These are phyloP conservation scores for Psilocybe sp. DNA, from an alignment of 768 basidiomycete genomes.

Conservation along the genomic window DNA sequence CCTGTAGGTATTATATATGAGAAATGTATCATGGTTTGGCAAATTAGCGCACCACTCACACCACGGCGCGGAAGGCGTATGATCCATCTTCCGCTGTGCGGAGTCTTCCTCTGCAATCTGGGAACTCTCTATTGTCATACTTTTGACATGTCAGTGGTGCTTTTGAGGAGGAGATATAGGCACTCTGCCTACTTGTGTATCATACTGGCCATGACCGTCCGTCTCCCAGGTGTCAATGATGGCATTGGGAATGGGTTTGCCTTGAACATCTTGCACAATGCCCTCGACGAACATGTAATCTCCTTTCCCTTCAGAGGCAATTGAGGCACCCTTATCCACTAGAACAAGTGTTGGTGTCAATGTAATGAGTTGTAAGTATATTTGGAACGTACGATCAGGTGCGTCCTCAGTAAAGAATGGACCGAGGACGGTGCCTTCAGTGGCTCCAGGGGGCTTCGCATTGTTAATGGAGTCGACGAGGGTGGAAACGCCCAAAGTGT, in stretches of 20 bases:
- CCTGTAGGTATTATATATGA: constrained; percentile 15
- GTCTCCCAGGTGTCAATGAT: constrained; percentile 85
- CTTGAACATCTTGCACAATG: constrained; percentile 57
- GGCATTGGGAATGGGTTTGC: constrained; percentile 62
- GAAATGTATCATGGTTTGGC: neutral
- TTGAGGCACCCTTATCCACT: constrained; percentile 72
- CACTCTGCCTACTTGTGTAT: constrained; percentile 29
- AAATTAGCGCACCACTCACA: constrained; percentile 30
- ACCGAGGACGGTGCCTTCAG: constrained; percentile 75
- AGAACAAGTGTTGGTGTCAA: neutral
- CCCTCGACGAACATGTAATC: constrained; percentile 83
- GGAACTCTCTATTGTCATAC: constrained; percentile 50
- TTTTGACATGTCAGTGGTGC: constrained; percentile 36
- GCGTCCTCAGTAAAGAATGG: constrained; percentile 84
- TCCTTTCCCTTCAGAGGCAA: constrained; percentile 86
- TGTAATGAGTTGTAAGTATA: neutral
- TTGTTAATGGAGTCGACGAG: constrained; percentile 78
- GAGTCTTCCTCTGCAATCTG: constrained; percentile 75
- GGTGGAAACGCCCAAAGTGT: constrained; percentile 73
- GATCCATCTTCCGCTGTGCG: constrained; percentile 56
- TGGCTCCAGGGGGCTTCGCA: constrained; percentile 56
- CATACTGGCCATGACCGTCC: constrained; percentile 53
- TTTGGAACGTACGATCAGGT: constrained; percentile 50
- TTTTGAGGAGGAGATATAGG: neutral
- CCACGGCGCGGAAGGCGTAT: constrained; percentile 70